A percentile compares a stretch with the other conserved stretches of the same genome.
Evolutionary conservation across 2,329 filamentous ascomycete species (phyloP).

Genomic region (Aspergillus sp.): DNA sequence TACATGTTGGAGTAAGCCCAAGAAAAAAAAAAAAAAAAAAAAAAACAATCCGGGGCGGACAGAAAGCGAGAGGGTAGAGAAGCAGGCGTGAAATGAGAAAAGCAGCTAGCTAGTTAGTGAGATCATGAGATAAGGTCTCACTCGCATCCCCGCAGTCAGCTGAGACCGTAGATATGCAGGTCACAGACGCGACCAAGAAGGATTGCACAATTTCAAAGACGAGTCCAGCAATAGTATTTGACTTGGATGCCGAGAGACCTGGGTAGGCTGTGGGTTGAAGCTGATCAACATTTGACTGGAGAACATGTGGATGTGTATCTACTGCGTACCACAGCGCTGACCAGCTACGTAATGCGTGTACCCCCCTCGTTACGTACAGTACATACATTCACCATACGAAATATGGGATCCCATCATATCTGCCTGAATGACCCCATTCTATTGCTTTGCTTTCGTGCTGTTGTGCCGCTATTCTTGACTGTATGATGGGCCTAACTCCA

Average conservation of each 20-base stretch:
- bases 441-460: not conserved
- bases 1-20: slow-evolving; percentile 15
- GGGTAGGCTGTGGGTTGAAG: not conserved
- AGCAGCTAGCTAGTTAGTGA: slow-evolving; percentile 7
- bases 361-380: not conserved
- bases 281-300: not conserved
- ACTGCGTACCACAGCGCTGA: not conserved
- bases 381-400: too few species aligned
- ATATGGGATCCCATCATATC: too few species aligned
- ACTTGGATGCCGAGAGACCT: not conserved
- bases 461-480: too few species aligned
- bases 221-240: not conserved
- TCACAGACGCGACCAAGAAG: slow-evolving; percentile 5
- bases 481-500: too few species aligned
- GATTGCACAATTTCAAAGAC: not conserved
- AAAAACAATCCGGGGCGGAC: not conserved
- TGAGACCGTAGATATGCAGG: slow-evolving; percentile 15
- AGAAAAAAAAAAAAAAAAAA: not conserved
- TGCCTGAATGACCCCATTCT: not conserved
- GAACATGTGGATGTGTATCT: not conserved
- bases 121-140: slow-evolving; percentile 24
- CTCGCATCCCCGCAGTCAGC: slow-evolving; percentile 24
- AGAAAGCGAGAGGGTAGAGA: slow-evolving; percentile 1
- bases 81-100: slow-evolving; percentile 5
- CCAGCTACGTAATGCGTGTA: not conserved